Conservation (phyloP, 2,329 filamentous ascomycete genomes). For the Coniochaeta ligniaria region DNA sequence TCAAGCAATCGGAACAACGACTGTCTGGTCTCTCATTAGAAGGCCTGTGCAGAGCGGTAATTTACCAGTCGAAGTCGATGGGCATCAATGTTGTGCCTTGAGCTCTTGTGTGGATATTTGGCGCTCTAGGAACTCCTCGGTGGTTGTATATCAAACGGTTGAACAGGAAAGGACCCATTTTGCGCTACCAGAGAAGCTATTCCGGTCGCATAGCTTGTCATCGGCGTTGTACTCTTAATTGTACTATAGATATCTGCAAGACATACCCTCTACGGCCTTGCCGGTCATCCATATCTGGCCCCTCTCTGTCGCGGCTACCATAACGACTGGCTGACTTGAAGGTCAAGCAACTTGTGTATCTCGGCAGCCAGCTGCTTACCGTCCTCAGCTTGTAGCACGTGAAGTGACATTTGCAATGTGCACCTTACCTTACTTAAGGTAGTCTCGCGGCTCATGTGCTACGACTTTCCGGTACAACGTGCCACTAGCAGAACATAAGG, state of each 20-base stretch:
- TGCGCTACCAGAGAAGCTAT: neutral
- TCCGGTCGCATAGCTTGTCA: neutral
- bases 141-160: neutral
- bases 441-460: too few relatives aligned
- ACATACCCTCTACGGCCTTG: neutral
- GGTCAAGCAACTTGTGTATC: neutral
- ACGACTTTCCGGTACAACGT: too few relatives aligned
- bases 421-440: too few relatives aligned
- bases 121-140: neutral
- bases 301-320: neutral
- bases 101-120: slow-evolving; percentile 4
- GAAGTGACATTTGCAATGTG: too few relatives aligned
- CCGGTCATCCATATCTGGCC: neutral
- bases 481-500: too few relatives aligned
- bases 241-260: neutral
- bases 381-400: too few relatives aligned
- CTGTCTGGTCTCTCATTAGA: slow-evolving; percentile 65
- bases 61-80: slow-evolving; percentile 68
- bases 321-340: too few relatives aligned
- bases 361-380: too few relatives aligned
- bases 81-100: slow-evolving; percentile 65
- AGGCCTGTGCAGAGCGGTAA: slow-evolving; percentile 66
- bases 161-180: neutral
- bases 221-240: neutral
- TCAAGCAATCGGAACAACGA: slow-evolving; percentile 76